Conservation (phyloP, 345 rosid species). For the Moricandia arvensis region DNA sequence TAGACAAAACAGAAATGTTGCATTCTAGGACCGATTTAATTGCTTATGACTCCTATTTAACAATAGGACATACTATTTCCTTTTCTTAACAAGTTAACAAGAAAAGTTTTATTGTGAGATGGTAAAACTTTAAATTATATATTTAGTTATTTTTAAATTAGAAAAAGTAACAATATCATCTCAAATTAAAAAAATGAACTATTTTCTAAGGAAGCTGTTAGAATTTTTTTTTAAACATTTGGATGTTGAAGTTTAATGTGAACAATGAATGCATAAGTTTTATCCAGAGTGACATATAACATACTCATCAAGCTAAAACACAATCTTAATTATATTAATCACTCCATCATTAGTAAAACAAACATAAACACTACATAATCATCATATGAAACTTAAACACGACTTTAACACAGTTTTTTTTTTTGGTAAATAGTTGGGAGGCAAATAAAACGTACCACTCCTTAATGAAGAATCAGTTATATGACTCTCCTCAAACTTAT, state of each 20-base stretch:
- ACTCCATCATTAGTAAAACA: constrained; percentile 19
- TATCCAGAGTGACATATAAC: constrained; percentile 4
- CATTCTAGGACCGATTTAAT: background rate
- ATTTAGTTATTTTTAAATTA: background rate
- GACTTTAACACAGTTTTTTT: background rate
- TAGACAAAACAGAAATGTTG: background rate
- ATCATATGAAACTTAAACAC: constrained; percentile 15
- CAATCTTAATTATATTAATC: constrained; percentile 1
- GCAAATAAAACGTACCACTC: constrained; percentile 34
- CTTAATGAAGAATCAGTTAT: constrained; percentile 14
- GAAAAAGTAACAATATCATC: background rate
- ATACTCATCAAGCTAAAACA: background rate
- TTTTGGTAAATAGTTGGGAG: constrained; percentile 7
- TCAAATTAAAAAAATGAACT: background rate
- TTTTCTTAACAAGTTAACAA: background rate
- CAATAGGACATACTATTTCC: background rate
- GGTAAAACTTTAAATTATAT: background rate
- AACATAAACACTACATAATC: constrained; percentile 20
- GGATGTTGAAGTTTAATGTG: background rate
- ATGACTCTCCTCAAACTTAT: constrained; percentile 19
- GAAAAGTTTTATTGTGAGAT: background rate
- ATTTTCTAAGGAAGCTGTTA: background rate
- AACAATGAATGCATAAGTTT: constrained; percentile 11
- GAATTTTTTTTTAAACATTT: background rate
- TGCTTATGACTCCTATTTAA: background rate